phyloP scores from a whole-genome alignment of 148 eudicot genomes.

The Talinum fruticosum region DNA sequence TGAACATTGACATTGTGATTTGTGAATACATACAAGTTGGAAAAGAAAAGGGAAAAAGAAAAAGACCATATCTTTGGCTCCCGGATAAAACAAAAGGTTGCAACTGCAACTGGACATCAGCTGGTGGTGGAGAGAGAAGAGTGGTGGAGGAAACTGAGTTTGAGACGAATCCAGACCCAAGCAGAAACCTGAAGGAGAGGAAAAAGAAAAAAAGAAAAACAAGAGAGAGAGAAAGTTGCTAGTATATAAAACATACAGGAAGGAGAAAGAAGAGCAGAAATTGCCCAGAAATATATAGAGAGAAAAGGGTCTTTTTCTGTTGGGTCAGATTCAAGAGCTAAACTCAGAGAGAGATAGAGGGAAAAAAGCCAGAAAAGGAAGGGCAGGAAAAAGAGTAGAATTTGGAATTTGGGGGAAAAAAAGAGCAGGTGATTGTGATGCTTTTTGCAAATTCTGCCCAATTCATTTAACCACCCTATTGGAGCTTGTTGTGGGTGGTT shows the following conservation, averaged over 20 bases:
- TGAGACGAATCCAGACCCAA: neutral
- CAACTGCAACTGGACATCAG: neutral
- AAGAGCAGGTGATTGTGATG: conserved; percentile 4
- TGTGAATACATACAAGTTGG: neutral
- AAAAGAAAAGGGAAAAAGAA: neutral
- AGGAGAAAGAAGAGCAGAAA: neutral
- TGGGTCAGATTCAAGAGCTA: conserved; percentile 6
- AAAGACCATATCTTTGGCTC: conserved; percentile 5
- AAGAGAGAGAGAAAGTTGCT: neutral
- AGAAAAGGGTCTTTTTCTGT: neutral
- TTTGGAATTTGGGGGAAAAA: neutral
- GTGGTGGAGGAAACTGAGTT: conserved; percentile 14
- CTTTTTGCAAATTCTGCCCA: conserved; percentile 4
- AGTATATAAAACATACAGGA: neutral
- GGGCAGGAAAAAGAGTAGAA: neutral
- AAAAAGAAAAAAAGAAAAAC: neutral
- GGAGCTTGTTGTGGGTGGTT: conserved; percentile 15
- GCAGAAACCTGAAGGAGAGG: neutral
- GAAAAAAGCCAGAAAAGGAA: neutral
- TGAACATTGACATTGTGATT: neutral
- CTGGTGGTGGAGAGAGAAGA: conserved; percentile 13
- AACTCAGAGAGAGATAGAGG: neutral
- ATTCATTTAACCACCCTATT: neutral
- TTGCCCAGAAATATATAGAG: neutral
- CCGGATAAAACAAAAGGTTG: neutral